Base-by-base conservation (phyloP, 1,284 basidiomycete species). In the Macrocystidia cucumis region DNA sequence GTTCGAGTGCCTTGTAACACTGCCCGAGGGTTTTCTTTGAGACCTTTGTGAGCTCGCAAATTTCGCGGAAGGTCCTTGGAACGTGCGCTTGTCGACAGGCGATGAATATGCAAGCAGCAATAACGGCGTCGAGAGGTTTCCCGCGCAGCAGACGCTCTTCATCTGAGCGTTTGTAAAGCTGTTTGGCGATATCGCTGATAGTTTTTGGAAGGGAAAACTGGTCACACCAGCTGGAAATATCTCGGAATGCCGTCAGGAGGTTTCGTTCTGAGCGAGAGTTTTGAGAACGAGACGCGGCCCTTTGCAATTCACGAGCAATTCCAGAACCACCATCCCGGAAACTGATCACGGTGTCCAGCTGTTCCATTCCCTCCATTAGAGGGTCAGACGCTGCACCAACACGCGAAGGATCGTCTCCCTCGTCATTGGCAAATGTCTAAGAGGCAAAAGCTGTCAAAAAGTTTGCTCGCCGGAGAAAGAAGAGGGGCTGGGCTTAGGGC, bases 331-430 rank as follows among this genome's bases (percentile, higher is more conserved):
- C 92, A 53, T 98, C 93, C 39, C 87, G 80, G 60, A 91, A 93
- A 41, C 90, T 91, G 55, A 98, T 97, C 44, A 90, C 77, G 18
- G 96, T 98, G 52, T 92, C 87, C 35, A 96, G 76, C 55, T 92
- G 86, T 56, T 95, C 91, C 49, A 91, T 85, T 32, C 90, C 90
- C 55, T 97, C 93, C 62, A 98, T 72, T 18, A 97, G 67, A 35
- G 93, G 91, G 56, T 97, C 92, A 26, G 83, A 80, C 25, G 92
- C 91, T 37, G 91, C 91, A 66, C 96, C 96, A 46, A 99, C 96
- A 88, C 96, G 96, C 49, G 95, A 98, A 39, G 95, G 95, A 59
- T 98, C 96, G 59, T 98, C 96, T 42, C 95, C 93, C 65, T 98
- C 95, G 59, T 99, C 92, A 51, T 92, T 96, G 47, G 96, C 96